Base-by-base conservation (phyloP, 345 rosid species). In the Microcos paniculata region DNA sequence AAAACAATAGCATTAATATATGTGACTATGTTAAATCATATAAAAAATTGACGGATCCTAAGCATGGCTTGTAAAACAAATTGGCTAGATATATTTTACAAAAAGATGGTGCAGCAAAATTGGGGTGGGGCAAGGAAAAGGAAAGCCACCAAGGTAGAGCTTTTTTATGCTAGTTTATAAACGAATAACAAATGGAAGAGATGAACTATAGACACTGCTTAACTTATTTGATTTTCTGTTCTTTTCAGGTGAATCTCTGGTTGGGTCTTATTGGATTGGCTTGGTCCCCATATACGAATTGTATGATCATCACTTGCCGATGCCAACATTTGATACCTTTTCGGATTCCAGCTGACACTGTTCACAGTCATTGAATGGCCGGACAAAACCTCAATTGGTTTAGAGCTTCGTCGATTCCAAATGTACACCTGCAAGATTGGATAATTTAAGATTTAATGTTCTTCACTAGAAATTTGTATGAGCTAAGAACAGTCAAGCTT, bases 321-420 rank as follows among this genome's bases (percentile, higher is more conserved):
- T 28, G 94, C 97, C 82, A 94, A 78, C 88, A 95, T 90, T 79
- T 71, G 86, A 82, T 84, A 94, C 80, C 85, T 86, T 77, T 45
- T 87, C 4, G 90, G 94, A 77, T 95, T 93, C 99, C 97, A 93
- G 83, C 93, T 90, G 63, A 95, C 99, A 53, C 90, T 87, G 80
- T 93, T 95, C 52, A 93, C 93, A 0, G 94, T 93, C 93, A 78
- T 89, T 52, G 80, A 87, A 82, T 95, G 99, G 65, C 94, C 98
- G 7, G 88, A 77, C 74, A 93, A 80, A 61, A 89, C 92, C 84
- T 88, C 92, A 24, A 95, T 86, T 4, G 95, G 98, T 70, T 61
- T 81, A 1, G 84, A 71, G 26, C 78, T 80, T 79, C 56, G 82
- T 31, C 76, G 74, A 79, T 89, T 95, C 98, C 96, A 95, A 72